Evolutionary conservation across 371 early-diverging fungal species (phyloP).

Genomic region (Mortierella sp.): DNA sequence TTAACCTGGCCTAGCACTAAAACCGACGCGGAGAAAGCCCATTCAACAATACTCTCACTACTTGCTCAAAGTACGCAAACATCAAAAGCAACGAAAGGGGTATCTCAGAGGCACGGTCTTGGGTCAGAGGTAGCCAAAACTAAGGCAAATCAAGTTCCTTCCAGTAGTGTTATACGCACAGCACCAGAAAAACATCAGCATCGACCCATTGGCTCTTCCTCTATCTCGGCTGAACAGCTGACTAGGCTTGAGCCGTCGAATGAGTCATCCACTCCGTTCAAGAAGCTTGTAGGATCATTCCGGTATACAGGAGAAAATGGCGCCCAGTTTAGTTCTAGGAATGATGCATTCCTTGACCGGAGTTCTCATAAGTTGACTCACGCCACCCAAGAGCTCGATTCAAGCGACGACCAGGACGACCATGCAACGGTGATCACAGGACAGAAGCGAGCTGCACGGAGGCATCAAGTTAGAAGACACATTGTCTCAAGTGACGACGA

Average conservation of each 20-base stretch:
- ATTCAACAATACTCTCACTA: neutral
- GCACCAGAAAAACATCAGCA: no score
- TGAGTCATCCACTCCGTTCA: slow-evolving; percentile 13
- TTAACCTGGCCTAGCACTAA: neutral
- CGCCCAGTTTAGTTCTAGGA: slow-evolving; percentile 5
- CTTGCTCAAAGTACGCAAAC: neutral
- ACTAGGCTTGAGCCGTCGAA: no score
- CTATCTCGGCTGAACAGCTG: no score
- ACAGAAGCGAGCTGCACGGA: no score
- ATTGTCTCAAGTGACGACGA: slow-evolving; percentile 47
- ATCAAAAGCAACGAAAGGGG: slow-evolving; percentile 6
- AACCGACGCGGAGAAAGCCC: neutral
- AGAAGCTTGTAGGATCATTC: slow-evolving; percentile 28
- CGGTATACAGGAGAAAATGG: slow-evolving; percentile 36
- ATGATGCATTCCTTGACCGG: no score
- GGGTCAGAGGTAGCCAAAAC: neutral
- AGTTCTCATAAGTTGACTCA: no score
- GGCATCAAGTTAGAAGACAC: slow-evolving; percentile 13
- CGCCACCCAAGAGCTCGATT: no score
- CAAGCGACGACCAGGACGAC: no score
- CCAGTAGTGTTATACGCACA: no score
- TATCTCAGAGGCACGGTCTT: neutral
- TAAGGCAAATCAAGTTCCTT: neutral
- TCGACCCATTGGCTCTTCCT: no score
- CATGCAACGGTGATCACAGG: no score